Evolutionary conservation across 2,329 filamentous ascomycete species (phyloP), one percentile per base, ranked within the genome.

Genomic region (Mycosphaerella sp.): DNA sequence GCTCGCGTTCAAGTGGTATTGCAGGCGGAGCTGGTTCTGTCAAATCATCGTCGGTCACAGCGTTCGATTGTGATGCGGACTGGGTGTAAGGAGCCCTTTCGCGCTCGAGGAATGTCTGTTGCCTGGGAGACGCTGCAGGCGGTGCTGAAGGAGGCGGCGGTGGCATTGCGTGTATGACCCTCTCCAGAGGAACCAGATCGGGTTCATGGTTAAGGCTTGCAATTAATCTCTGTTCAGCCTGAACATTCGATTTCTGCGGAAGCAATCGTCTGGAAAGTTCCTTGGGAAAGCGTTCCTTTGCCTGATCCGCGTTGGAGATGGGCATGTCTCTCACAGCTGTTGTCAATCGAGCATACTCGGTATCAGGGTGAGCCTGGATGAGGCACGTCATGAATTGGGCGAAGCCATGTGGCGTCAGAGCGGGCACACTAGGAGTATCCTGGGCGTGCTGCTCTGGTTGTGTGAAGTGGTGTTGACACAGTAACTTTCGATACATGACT

Each of bases 221-320:
- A 14, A 83, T 79, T 7, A 91, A 72, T 17, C 81, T 72, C 57
- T 83, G 80, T 52, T 82, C 79, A 0, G 80, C 74, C 32, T 79
- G 73, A 0, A 77, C 64, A 60, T 89, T 81, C 1, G 79, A 75
- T 6, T 70, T 69, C 0, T 74, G 73, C 0, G 89, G 89, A 39
- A 95, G 80, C 3, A 93, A 75, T 48, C 85, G 79, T 40, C 89
- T 78, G 1, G 87, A 84, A 2, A 95, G 77, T 62, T 90, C 84
- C 59, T 88, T 89, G 0, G 89, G 90, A 51, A 95, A 84, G 2
- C 86, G 77, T 69, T 91, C 87, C 9, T 80, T 82, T 59, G 78
- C 80, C 45, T 85, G 80, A 51, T 78, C 75, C 0, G 82, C 77
- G 51, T 84, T 82, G 63, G 69, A 83, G 62, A 95, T 86, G 0